Base-by-base conservation (phyloP, 148 eudicot genomes). In the Diospyros lotus region DNA sequence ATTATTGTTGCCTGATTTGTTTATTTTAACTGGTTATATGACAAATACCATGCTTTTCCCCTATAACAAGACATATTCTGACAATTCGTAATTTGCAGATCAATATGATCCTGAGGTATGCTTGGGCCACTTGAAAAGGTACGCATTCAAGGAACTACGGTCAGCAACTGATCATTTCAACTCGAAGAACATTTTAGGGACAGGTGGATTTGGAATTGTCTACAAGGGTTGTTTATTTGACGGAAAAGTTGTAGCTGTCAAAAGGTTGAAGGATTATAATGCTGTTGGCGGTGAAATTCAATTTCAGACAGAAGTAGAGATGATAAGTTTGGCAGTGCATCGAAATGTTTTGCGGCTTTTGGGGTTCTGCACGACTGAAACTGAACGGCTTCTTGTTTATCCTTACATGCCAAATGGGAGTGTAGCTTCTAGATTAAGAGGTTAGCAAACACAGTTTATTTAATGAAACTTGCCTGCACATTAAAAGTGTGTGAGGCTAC, bases 361-460 rank as follows among this genome's bases (percentile, higher is more conserved):
- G 81, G 98, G 98, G 13, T 93, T 91, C 75, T 93, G 98, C 76
- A 80, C 90, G 6, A 88, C 91, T 18, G 94, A 87, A 83, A 91
- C 82, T 67, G 98, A 93, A 73, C 79, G 97, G 74, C 88, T 93
- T 75, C 98, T 93, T 60, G 90, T 93, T 72, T 93, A 93, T 74
- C 97, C 97, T 1, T 93, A 77, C 58, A 91, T 93, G 98, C 77
- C 89, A 4, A 93, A 93, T 74, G 98, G 98, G 65, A 93, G 94
- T 55, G 98, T 93, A 51, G 98, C 98, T 46, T 91, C 97, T 76
- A 85, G 94, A 76, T 81, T 93, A 56, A 89, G 84, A 93, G 98
- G 98, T 91, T 39, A 65, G 85, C 72, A 50, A n/a, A n/a, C 28
- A 10, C 70, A 51, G 51, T 48, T 48, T 8, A 48, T 48, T 48